phyloP scores from a whole-genome alignment of 345 rosid species.

The Camelina neglecta region DNA sequence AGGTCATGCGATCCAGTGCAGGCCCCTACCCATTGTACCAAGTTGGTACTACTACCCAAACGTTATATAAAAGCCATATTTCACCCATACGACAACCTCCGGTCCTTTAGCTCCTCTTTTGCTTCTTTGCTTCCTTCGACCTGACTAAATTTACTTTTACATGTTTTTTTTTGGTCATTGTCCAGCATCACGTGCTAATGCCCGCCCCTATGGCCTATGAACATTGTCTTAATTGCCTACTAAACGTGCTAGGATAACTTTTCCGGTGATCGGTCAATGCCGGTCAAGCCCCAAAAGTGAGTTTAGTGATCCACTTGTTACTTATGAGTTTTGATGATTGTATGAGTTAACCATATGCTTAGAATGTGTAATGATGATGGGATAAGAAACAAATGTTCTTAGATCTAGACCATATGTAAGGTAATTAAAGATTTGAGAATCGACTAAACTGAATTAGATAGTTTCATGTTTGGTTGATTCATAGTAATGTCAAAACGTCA shows the following conservation, averaged over 20 bases:
- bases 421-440: neutral
- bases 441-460: too few relatives aligned
- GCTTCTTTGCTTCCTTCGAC: neutral
- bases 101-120: conserved; percentile 10
- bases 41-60: neutral
- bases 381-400: neutral
- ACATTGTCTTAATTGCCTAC: conserved; percentile 4
- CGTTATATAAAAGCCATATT: conserved; percentile 19
- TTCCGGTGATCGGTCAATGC: neutral
- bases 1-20: neutral
- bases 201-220: neutral
- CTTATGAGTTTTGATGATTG: too few relatives aligned
- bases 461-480: neutral
- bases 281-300: neutral
- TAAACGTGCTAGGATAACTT: neutral
- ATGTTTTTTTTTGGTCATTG: neutral
- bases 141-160: conserved; percentile 14
- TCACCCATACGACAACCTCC: conserved; percentile 33
- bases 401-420: too few relatives aligned
- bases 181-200: conserved; percentile 13
- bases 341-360: neutral
- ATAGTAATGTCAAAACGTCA: neutral
- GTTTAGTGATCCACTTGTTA: too few relatives aligned
- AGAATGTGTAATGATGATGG: neutral
- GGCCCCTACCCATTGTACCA: conserved; percentile 25